Evolutionary conservation across 2,329 filamentous ascomycete genomes (phyloP).

Genomic region (Fusarium devonianum): DNA sequence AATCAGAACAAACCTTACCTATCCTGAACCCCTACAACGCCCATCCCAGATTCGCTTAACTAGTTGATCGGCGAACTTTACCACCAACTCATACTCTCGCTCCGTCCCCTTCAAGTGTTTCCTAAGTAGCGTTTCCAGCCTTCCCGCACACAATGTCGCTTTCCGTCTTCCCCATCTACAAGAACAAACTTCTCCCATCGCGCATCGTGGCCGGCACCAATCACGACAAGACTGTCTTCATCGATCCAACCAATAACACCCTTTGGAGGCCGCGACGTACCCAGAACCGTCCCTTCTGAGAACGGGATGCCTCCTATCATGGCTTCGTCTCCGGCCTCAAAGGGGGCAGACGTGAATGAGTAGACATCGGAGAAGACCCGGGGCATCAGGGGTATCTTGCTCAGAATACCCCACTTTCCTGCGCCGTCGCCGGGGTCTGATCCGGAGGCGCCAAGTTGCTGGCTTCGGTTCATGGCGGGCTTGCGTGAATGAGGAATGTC

Average conservation of each 20-base stretch:
- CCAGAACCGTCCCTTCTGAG: conserved; percentile 55
- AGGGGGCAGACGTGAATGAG: conserved; percentile 80
- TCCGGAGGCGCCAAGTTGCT: conserved; percentile 39
- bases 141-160: conserved; percentile 70
- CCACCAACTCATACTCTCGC: conserved; percentile 1
- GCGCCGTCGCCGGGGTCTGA: conserved; percentile 59
- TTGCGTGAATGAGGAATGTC: conserved; percentile 72
- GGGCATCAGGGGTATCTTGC: conserved; percentile 84
- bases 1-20: conserved; percentile 17
- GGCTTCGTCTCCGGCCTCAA: conserved; percentile 82
- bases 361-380: conserved; percentile 89
- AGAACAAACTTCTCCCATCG: conserved; percentile 89
- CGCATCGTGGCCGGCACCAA: conserved; percentile 81
- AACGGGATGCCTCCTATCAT: conserved; percentile 54
- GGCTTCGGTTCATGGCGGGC: conserved; percentile 45
- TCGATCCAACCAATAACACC: conserved; percentile 86
- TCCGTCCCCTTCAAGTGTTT: conserved; percentile 42
- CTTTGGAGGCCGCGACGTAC: conserved; percentile 71
- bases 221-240: conserved; percentile 75
- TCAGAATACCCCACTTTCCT: conserved; percentile 85
- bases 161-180: conserved; percentile 71
- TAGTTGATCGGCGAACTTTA: conserved; percentile 16
- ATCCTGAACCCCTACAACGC: conserved; percentile 35
- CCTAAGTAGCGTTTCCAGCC: conserved; percentile 83
- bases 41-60: conserved; percentile 29